These are phyloP conservation scores for Cinchona pubescens DNA, from an alignment of 257 asterid species.

Conservation along the genomic window DNA sequence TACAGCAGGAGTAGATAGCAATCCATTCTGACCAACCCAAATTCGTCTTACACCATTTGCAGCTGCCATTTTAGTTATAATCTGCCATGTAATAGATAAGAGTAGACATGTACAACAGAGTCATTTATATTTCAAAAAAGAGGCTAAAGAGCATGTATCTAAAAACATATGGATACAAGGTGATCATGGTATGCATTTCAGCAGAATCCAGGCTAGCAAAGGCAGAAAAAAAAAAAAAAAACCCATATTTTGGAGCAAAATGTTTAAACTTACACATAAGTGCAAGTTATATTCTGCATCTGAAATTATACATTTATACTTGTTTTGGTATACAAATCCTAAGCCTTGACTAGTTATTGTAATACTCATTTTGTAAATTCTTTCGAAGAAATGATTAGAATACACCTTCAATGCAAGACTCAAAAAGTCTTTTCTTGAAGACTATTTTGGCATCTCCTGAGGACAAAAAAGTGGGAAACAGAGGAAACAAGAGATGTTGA, in stretches of 20 bases:
- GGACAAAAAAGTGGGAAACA: not conserved
- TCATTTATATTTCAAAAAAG: conserved; percentile 6
- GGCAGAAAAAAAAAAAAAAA: not conserved
- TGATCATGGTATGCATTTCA: not conserved
- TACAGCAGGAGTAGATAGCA: conserved; percentile 95
- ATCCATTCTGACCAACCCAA: conserved; percentile 95
- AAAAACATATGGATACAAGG: not conserved
- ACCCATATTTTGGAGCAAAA: not conserved
- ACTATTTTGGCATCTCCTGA: no score
- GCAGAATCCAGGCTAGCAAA: not conserved
- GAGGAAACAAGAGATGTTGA: not conserved
- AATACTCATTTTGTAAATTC: not conserved
- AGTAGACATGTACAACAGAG: conserved; percentile 10
- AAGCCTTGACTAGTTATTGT: not conserved
- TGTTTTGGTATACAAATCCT: not conserved
- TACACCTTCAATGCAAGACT: not conserved
- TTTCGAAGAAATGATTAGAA: not conserved
- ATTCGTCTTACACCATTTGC: conserved; percentile 92
- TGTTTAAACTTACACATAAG: not conserved
- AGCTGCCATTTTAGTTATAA: conserved; percentile 93
- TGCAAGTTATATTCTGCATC: not conserved
- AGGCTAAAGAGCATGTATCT: no score
- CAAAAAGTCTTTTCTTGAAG: no score
- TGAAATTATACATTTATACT: not conserved
- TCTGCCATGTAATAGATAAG: conserved; percentile 39